Evolutionary conservation across 2,329 filamentous ascomycete species (phyloP).

Genomic region (Xylariaceae sp.): DNA sequence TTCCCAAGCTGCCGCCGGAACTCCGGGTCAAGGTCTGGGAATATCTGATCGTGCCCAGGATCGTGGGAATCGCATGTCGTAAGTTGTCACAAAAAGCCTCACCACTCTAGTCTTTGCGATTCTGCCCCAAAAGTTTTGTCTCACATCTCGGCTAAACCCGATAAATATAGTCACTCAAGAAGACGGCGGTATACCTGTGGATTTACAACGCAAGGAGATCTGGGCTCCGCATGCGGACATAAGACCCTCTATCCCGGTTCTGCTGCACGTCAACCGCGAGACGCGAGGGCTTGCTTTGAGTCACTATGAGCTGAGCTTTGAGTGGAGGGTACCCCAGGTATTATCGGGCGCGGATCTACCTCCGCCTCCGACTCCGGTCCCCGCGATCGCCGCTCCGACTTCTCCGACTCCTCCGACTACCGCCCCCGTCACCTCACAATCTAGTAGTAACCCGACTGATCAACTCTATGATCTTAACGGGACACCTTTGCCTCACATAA

Average conservation of each 20-base stretch:
- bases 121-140: neutral
- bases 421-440: neutral
- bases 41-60: constrained; percentile 40
- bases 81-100: constrained; percentile 21
- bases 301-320: constrained; percentile 44
- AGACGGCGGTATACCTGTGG: constrained; percentile 7
- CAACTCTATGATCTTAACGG: neutral
- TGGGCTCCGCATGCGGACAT: constrained; percentile 21
- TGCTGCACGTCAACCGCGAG: constrained; percentile 43
- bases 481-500: constrained; percentile 1
- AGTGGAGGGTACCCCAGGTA: constrained; percentile 42
- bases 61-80: constrained; percentile 41
- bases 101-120: neutral
- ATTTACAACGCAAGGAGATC: constrained; percentile 7
- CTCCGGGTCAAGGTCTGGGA: constrained; percentile 47
- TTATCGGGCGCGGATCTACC: constrained; percentile 22
- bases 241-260: constrained; percentile 34
- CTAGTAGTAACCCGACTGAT: neutral
- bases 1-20: constrained; percentile 41
- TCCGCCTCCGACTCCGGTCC: constrained; percentile 11
- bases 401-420: neutral
- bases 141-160: neutral
- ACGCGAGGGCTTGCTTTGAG: constrained; percentile 37
- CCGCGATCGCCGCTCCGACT: too few species aligned
- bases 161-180: constrained; percentile 7